Base-by-base conservation (phyloP, 495 filamentous ascomycete genomes). In the Penicillium malachiteum region DNA sequence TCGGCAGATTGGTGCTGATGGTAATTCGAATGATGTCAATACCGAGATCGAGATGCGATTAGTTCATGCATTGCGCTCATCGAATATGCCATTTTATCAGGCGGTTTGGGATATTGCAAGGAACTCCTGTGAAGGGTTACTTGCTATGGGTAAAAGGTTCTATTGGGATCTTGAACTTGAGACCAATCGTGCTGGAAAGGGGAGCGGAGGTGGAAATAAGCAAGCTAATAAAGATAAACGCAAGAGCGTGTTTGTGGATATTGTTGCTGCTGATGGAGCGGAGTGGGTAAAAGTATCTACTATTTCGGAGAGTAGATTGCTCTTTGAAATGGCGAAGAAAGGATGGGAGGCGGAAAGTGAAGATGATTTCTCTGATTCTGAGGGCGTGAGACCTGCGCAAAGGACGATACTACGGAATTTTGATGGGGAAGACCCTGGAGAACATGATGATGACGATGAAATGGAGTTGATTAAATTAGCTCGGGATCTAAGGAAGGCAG, bases 261-360 rank as follows among this genome's bases (percentile, higher is more conserved):
- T 83, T 55, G 68, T 82, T 37, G 77, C 81, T 1, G 73, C 78
- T 64, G 74, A 81, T 63, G 81, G 81, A 47, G 69, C 72, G 60
- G 75, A 81, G 59, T 84, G 83, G 83, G 77, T 85, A 56, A 87
- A 85, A 58, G 80, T 86, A 2, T 84, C 79, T 45, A 85, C 81
- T 21, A 69, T 85, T 31, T 81, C 81, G 52, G 77, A 81, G 54
- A 76, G 65, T 39, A 76, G 84, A 48, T 66, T 87, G 31, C 62
- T 84, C 40, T 80, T 84, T 56, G 83, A 86, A 50, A 79, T 86
- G 63, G 84, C 84, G n/a, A 79, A 85, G 68, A 81, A 80, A 44
- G 82, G 82, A 7, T 85, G 82, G 81, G 82, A 84, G 59, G 68
- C 64, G 18, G 65, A 66, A n/a, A 57, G 50, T 46, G 63, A 59